Evolutionary conservation across 257 asterid species (phyloP), one percentile per base, ranked within the genome.

Genomic region (Ophiorrhiza pumila): DNA sequence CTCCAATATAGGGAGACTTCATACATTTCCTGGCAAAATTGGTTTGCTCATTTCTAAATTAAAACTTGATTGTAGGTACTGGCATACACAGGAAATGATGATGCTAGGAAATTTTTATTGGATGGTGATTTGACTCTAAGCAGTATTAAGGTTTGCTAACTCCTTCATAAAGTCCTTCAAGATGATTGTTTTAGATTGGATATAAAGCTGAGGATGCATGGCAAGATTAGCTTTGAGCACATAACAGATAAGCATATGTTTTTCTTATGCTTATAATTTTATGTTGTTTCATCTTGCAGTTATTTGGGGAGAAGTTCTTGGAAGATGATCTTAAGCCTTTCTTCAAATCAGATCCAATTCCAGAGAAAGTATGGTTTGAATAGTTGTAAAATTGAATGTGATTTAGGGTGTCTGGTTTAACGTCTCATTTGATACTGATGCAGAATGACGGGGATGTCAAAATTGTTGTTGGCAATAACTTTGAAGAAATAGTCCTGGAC

Each of bases 41-140:
- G 27, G 63, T 31, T 35, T 27, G n/a, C n/a, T 55, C 45, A 34
- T 42, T 52, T 72, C 55, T 52, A 72, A 62, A 41, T 64, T 68
- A 71, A 65, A 43, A 65, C 50, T 76, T 37, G 77, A 49, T 60
- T 81, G 80, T 80, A 93, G 97, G 91, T 94, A 81, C 90, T 94
- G 25, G 96, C 93, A 67, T 94, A 87, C 79, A 91, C 98, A 14
- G 98, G 98, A 59, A 94, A 94, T 50, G 98, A 91, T 53, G 98
- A 94, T 82, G 79, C 87, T 63, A 84, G 95, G 77, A 94, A 94
- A 76, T 94, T 91, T 79, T 22, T 86, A 65, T 77, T 91, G 83
- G 96, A 91, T 45, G 93, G 91, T 42, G 97, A 90, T 83, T 73
- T 94, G 67, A 83, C 91, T 69, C 41, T 81, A 45, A 81, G 81